phyloP scores from a whole-genome alignment of 2,329 filamentous ascomycete species.

The Paraphoma chrysanthemicola region DNA sequence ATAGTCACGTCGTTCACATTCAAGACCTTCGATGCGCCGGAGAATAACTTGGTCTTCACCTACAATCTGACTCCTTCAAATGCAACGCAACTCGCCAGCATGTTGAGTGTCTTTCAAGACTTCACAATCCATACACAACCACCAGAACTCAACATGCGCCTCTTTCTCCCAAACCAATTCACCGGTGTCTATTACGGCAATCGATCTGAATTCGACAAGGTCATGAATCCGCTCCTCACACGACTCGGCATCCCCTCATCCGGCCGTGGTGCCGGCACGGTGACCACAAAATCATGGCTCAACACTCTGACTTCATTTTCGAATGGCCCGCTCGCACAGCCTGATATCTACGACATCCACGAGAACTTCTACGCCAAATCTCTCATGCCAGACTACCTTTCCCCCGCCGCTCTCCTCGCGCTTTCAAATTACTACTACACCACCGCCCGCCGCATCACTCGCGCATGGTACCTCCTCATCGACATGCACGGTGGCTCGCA shows the following conservation, averaged over 20 bases:
- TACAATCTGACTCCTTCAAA: slow-evolving; percentile 24
- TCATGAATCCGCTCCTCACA: slow-evolving; percentile 30
- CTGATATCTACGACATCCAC: slow-evolving; percentile 29
- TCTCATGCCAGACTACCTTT: slow-evolving; percentile 30
- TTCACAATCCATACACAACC: slow-evolving; percentile 29
- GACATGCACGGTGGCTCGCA: slow-evolving; percentile 33
- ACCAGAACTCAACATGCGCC: slow-evolving; percentile 34
- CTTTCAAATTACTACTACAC: slow-evolving; percentile 31
- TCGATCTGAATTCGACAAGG: slow-evolving; percentile 25
- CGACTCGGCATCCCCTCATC: slow-evolving; percentile 19
- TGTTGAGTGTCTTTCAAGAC: slow-evolving; percentile 28
- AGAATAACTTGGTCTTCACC: slow-evolving; percentile 32
- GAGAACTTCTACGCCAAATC: slow-evolving; percentile 40
- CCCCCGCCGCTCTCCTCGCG: slow-evolving; percentile 20
- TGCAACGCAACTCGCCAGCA: slow-evolving; percentile 20
- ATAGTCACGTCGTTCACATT: slow-evolving; percentile 46
- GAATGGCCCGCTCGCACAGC: slow-evolving; percentile 25
- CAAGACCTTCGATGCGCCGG: slow-evolving; percentile 34
- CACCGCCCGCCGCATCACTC: slow-evolving; percentile 21
- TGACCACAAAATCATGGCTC: slow-evolving; percentile 21
- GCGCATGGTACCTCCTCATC: slow-evolving; percentile 35
- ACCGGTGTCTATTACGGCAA: slow-evolving; percentile 36
- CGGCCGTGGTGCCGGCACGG: neutral
- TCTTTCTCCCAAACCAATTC: slow-evolving; percentile 27
- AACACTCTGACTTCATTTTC: slow-evolving; percentile 29